These are phyloP conservation scores for Geotrichum aggregatum DNA, from an alignment of 1,139 yeast genomes.

Conservation along the genomic window DNA sequence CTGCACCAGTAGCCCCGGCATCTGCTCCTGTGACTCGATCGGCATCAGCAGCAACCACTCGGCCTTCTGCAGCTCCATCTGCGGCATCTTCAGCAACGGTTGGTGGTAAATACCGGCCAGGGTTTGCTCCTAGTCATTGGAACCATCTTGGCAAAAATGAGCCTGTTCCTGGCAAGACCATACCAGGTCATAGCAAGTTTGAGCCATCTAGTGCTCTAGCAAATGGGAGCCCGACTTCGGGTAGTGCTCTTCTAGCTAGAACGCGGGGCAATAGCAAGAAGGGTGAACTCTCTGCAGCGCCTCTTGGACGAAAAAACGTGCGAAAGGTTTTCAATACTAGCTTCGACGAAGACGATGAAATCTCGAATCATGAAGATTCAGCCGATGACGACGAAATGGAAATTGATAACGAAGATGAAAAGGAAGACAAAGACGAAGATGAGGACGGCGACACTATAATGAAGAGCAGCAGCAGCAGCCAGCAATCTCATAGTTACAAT, in stretches of 20 bases:
- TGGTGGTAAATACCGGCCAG: conserved; percentile 23
- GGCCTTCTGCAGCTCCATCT: background rate
- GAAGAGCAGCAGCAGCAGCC: background rate
- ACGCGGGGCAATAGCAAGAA: conserved; percentile 2
- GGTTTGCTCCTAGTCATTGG: conserved; percentile 21
- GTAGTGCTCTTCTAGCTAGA: background rate
- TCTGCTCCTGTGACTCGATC: conserved; percentile 2
- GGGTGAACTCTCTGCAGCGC: background rate
- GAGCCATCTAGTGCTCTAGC: background rate
- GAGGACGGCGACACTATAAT: conserved; percentile 13
- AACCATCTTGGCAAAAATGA: conserved; percentile 9
- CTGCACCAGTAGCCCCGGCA: conserved; percentile 3
- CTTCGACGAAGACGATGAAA: conserved; percentile 5
- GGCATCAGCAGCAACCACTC: background rate
- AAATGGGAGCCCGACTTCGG: background rate
- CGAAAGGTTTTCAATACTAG: conserved; percentile 7
- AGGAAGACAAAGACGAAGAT: conserved; percentile 15
- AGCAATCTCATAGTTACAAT: background rate
- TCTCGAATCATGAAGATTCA: too few species aligned
- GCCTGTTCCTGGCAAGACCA: conserved; percentile 1
- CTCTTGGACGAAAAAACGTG: background rate
- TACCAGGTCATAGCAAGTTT: background rate
- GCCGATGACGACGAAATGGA: conserved; percentile 1
- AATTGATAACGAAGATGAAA: background rate
- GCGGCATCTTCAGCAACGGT: background rate